Percentiles rank a stretch among this genome's conserved stretches.
phyloP scores from a whole-genome alignment of 352 stramenopile genomes.

The Globisporangium barbulae region DNA sequence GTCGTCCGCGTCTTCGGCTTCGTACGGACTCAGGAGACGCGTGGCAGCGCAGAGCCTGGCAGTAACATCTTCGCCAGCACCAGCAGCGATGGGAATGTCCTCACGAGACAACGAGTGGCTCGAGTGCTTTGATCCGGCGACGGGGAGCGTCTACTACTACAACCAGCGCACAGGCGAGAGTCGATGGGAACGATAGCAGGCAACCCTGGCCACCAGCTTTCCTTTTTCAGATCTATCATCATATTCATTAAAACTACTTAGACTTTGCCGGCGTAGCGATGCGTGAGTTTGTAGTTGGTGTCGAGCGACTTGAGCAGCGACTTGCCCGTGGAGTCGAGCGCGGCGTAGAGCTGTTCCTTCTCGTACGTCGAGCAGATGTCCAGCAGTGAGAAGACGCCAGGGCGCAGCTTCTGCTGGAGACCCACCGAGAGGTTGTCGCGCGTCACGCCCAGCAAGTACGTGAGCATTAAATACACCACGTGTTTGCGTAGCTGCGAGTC shows the following conservation, averaged over 20 bases:
- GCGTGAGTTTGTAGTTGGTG: constrained; percentile 81
- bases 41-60: constrained; percentile 11
- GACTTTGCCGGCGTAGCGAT: constrained; percentile 85
- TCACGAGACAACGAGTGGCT: constrained; percentile 34
- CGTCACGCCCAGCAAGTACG: constrained; percentile 60
- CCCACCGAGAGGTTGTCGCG: constrained; percentile 51
- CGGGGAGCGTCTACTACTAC: constrained; percentile 64
- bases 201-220: neutral
- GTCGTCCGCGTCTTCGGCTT: constrained; percentile 16
- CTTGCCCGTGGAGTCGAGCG: constrained; percentile 79
- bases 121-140: constrained; percentile 53
- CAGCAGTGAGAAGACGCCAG: constrained; percentile 72
- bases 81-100: neutral
- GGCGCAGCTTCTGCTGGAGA: constrained; percentile 67
- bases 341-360: constrained; percentile 83
- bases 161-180: constrained; percentile 74
- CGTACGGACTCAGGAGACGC: constrained; percentile 26
- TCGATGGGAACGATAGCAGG: constrained; percentile 39
- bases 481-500: constrained; percentile 77
- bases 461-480: constrained; percentile 78
- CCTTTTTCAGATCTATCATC: constrained; percentile 3
- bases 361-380: constrained; percentile 84
- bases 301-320: constrained; percentile 84
- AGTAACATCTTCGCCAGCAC: constrained; percentile 5
- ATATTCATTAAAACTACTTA: constrained; percentile 24